Percentiles rank a stretch among this genome's conserved stretches.
These are phyloP conservation scores for Lumnitzera littorea DNA, from an alignment of 345 rosid species.

Conservation along the genomic window DNA sequence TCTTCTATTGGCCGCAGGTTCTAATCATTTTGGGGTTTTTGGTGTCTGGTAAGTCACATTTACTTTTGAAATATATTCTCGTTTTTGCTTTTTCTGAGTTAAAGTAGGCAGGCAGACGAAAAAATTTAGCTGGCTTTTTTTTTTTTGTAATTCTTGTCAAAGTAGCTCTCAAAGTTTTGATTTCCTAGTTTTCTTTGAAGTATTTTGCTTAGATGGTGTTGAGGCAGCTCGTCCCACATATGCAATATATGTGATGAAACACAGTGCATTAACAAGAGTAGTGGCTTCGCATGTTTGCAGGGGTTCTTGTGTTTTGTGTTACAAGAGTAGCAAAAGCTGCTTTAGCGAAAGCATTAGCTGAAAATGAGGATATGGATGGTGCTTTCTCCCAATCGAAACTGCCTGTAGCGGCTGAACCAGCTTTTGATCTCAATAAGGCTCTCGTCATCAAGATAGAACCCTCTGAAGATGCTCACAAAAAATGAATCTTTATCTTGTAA, in stretches of 20 bases:
- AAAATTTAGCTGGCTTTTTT: no score
- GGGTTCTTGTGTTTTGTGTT: slow-evolving; percentile 60
- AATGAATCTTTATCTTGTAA: slow-evolving; percentile 27
- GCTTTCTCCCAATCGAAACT: slow-evolving; percentile 31
- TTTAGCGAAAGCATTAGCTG: slow-evolving; percentile 84
- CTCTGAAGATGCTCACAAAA: slow-evolving; percentile 30
- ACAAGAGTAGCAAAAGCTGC: slow-evolving; percentile 80
- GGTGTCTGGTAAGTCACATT: slow-evolving; percentile 68
- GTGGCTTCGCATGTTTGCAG: slow-evolving; percentile 35
- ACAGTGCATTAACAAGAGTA: no score
- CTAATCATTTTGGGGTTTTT: slow-evolving; percentile 51
- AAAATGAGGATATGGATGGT: slow-evolving; percentile 54
- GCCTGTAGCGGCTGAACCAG: slow-evolving; percentile 30
- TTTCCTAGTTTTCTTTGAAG: no score
- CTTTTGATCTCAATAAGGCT: slow-evolving; percentile 49
- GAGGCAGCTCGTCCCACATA: no score
- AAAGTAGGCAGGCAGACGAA: no score
- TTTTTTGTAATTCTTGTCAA: no score
- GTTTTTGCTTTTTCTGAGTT: background rate
- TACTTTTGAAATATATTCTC: background rate
- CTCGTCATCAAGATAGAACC: slow-evolving; percentile 72
- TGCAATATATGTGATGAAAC: no score
- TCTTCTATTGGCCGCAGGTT: slow-evolving; percentile 39
- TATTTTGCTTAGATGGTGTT: no score
- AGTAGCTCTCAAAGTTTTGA: no score